Conservation (phyloP, 1,284 basidiomycete species). For the Cutaneotrichosporon cyanovorans region DNA sequence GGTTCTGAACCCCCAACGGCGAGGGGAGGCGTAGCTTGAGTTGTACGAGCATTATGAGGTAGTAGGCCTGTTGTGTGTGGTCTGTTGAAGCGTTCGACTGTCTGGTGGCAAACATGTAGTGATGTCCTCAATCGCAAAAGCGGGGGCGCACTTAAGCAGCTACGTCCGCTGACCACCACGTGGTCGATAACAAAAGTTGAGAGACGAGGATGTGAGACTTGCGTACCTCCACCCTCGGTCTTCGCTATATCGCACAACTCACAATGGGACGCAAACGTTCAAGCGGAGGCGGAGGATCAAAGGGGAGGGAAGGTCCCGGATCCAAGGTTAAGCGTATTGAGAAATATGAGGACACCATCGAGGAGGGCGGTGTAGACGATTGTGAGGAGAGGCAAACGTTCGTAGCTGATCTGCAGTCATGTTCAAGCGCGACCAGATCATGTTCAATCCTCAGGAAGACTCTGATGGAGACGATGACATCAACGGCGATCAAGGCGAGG, state of each 20-base stretch:
- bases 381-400: conserved; percentile 36
- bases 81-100: too few relatives aligned
- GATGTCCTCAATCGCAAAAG: too few relatives aligned
- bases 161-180: too few relatives aligned
- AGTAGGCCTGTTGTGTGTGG: too few relatives aligned
- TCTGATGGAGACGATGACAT: conserved; percentile 41
- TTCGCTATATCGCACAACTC: background rate
- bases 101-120: too few relatives aligned
- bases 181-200: conserved; percentile 13
- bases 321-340: conserved; percentile 38
- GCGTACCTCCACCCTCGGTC: background rate
- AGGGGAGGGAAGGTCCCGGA: conserved; percentile 20
- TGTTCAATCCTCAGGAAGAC: conserved; percentile 59
- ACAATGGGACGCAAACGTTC: conserved; percentile 28
- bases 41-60: conserved; percentile 17
- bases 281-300: conserved; percentile 28
- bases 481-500: conserved; percentile 49
- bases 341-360: conserved; percentile 44
- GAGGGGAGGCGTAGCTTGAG: conserved; percentile 38
- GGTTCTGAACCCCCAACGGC: conserved; percentile 22
- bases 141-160: too few relatives aligned
- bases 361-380: conserved; percentile 45
- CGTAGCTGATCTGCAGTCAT: conserved; percentile 32
- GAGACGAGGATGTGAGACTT: background rate
- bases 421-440: conserved; percentile 62